phyloP scores from a whole-genome alignment of 768 basidiomycete species.

The Agrocybe chaxingu region DNA sequence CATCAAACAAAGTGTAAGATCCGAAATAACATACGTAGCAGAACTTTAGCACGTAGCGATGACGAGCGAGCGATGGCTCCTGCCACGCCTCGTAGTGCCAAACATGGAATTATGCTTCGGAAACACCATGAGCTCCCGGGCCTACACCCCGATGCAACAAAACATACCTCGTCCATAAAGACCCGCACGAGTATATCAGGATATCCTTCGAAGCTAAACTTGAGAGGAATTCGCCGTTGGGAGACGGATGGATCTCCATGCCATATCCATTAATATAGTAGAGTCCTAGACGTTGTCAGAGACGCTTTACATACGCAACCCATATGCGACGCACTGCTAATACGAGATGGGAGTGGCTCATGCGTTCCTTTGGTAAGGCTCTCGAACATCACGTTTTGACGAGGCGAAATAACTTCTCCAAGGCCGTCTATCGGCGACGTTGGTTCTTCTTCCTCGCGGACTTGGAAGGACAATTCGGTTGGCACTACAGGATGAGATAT shows the following conservation, averaged over 20 bases:
- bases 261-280: slow-evolving; percentile 92
- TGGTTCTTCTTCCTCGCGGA: slow-evolving; percentile 29
- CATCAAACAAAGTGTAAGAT: not conserved
- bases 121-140: not conserved
- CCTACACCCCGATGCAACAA: not conserved
- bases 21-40: slow-evolving; percentile 55
- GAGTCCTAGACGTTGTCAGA: slow-evolving; percentile 43
- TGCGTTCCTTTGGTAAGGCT: slow-evolving; percentile 49
- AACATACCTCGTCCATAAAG: slow-evolving; percentile 84
- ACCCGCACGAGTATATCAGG: slow-evolving; percentile 90
- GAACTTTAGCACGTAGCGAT: slow-evolving; percentile 71
- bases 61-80: slow-evolving; percentile 71
- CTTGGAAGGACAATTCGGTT: slow-evolving; percentile 23
- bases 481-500: slow-evolving; percentile 79
- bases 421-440: slow-evolving; percentile 53
- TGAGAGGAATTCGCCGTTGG: slow-evolving; percentile 77
- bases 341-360: slow-evolving; percentile 56
- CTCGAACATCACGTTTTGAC: slow-evolving; percentile 67
- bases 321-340: slow-evolving; percentile 47
- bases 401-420: slow-evolving; percentile 41
- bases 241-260: slow-evolving; percentile 86
- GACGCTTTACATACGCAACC: not conserved
- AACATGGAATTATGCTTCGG: slow-evolving; percentile 82
- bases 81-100: slow-evolving; percentile 81
- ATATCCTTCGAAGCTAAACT: slow-evolving; percentile 59